Evolutionary conservation across 2,329 filamentous ascomycete genomes (phyloP), one percentile per base, ranked within the genome.

Genomic region (Huntiella abstrusa): DNA sequence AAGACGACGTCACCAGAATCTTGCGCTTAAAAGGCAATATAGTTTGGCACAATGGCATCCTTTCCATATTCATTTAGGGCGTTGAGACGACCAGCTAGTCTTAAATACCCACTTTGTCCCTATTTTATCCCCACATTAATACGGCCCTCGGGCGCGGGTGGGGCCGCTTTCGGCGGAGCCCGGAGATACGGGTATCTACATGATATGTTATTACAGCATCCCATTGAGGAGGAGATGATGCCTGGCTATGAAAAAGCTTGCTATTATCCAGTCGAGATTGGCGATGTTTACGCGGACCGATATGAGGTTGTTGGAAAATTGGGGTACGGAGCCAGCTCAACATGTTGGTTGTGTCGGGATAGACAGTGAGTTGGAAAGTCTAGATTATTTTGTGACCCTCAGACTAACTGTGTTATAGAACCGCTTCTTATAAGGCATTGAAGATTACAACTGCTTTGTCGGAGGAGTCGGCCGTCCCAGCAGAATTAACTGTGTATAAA

Each of bases 221-320:
- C 48, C 2, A 49, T 56, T 32, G 55, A 58, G 19, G 55, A 57
- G 35, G 54, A 57, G 33, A 51, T 34, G 1, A 43, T 57, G 17
- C 49, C 55, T 1, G 49, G 44, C 33, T 57, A 57, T 39, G n/a
- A 51, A 10, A 46, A 51, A 6, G 49, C 49, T 16, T 51, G 48
- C 1, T 57, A 52, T 38, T 57, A 55, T 41, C 54, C 56, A 10
- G 51, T 55, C 4, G 43, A 43, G 1, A 53, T 55, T 19, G 56
- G 54, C 2, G 46, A 56, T 11, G 36, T 56, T 2, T 49, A 57
- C 17, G 46, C 46, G 35, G 50, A 49, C 3, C 49, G 52, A 1
- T 57, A 57, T 15, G 49, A 57, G 10, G 53, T 56, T 3, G 45
- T 55, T 1, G 52, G 53, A 3, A 58, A 58, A 43, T 49, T 57